A percentile compares a stretch with the other conserved stretches of the same genome.
phyloP scores from a whole-genome alignment of 176 grass and related monocot genomes.

The Thalia dealbata region DNA sequence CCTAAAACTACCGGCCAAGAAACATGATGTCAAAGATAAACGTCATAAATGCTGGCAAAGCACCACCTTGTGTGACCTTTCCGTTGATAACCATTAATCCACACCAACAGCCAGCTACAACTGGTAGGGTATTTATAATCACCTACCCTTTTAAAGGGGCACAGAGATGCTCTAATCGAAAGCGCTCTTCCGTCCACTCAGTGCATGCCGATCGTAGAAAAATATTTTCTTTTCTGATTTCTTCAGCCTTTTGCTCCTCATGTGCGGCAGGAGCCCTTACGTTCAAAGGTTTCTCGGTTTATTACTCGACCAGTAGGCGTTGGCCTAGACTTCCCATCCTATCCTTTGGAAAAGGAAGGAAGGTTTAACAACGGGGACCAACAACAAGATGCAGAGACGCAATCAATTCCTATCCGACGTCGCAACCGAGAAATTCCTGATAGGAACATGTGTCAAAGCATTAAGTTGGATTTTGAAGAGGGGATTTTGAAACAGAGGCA shows the following conservation, averaged over 20 bases:
- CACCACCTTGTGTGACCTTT: neutral
- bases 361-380: neutral
- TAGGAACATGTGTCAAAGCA: neutral
- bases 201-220: neutral
- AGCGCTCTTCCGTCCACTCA: neutral
- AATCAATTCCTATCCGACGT: neutral
- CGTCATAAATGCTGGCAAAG: neutral
- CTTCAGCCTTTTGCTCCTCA: neutral
- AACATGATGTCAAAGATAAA: neutral
- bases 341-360: neutral
- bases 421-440: neutral
- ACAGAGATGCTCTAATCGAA: neutral
- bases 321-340: neutral
- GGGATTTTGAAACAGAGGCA: neutral
- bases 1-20: neutral
- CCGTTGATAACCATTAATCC: neutral
- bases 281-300: neutral
- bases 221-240: neutral
- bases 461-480: neutral
- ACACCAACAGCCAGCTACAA: neutral
- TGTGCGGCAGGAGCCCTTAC: slow-evolving; percentile 1
- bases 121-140: slow-evolving; percentile 3
- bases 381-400: neutral
- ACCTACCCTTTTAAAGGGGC: neutral
- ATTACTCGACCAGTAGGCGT: neutral